Conservation (phyloP, 2,329 filamentous ascomycete genomes). For the Pseudopithomyces maydicus region DNA sequence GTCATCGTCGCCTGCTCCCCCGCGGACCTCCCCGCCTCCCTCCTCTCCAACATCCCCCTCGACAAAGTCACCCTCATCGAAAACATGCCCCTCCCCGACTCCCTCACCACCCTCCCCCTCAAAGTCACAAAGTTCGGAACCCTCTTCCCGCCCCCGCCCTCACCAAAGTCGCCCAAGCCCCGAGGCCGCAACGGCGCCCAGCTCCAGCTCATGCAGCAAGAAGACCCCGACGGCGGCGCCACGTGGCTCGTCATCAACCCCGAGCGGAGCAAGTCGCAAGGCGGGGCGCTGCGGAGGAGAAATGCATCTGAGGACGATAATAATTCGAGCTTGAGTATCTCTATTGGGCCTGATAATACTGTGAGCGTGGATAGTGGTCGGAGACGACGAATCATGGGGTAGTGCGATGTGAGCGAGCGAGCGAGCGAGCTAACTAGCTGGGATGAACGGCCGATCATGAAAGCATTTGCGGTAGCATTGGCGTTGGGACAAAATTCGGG, state of each 20-base stretch:
- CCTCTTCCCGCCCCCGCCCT: constrained; percentile 37
- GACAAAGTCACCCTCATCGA: constrained; percentile 42
- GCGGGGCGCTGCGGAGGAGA: constrained; percentile 22
- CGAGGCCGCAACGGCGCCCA: constrained; percentile 31
- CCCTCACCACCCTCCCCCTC: constrained; percentile 36
- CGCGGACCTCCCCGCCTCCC: constrained; percentile 33
- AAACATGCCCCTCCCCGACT: constrained; percentile 31
- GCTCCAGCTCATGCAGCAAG: constrained; percentile 43
- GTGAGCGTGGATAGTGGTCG: constrained; percentile 45
- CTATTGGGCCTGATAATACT: constrained; percentile 44
- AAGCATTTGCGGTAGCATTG: not conserved
- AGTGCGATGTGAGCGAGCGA: not conserved
- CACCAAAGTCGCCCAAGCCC: constrained; percentile 28
- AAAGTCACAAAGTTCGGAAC: constrained; percentile 31
- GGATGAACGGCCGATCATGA: not conserved
- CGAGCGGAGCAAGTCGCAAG: constrained; percentile 41
- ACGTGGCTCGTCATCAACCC: constrained; percentile 46
- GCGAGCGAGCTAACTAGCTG: too few relatives aligned
- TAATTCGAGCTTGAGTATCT: constrained; percentile 41
- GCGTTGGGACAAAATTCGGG: not conserved
- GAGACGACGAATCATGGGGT: constrained; percentile 36
- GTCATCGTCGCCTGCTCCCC: constrained; percentile 41
- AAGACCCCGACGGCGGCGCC: constrained; percentile 37
- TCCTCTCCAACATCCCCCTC: constrained; percentile 39
- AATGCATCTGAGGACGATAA: constrained; percentile 34